Conservation (phyloP, 768 basidiomycete genomes). For the Calocybe cyanea region DNA sequence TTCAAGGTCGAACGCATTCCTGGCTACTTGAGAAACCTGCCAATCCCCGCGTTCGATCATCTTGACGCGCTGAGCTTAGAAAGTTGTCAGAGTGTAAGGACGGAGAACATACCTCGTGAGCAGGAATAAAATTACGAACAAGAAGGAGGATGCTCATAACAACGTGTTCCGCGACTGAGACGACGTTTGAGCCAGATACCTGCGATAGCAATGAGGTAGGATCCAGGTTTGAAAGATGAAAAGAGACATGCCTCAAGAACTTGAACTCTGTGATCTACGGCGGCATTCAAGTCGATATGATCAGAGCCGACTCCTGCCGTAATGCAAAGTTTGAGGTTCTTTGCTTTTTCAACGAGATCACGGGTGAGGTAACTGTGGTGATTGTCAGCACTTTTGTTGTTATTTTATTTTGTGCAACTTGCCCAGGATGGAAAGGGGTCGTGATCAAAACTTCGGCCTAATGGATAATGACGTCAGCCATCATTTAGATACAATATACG, state of each 20-base stretch:
- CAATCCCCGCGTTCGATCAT: slow-evolving; percentile 86
- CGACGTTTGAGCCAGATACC: slow-evolving; percentile 87
- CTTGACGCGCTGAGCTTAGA: no score
- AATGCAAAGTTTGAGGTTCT: slow-evolving; percentile 85
- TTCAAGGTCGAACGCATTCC: slow-evolving; percentile 86
- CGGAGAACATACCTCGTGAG: slow-evolving; percentile 76
- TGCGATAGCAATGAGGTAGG: slow-evolving; percentile 20
- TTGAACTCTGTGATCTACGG: slow-evolving; percentile 74
- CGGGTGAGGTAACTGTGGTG: slow-evolving; percentile 67
- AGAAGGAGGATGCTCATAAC: slow-evolving; percentile 88
- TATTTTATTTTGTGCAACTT: slow-evolving; percentile 6
- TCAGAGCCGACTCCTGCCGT: slow-evolving; percentile 92
- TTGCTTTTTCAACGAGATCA: slow-evolving; percentile 72
- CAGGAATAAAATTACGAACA: slow-evolving; percentile 86
- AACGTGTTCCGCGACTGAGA: slow-evolving; percentile 89
- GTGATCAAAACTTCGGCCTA: slow-evolving; percentile 80
- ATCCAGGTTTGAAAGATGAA: neutral
- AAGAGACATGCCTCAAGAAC: slow-evolving; percentile 55
- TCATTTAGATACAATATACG: slow-evolving; percentile 20
- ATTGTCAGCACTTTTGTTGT: no score
- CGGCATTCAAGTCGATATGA: slow-evolving; percentile 86
- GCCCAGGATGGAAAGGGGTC: slow-evolving; percentile 82
- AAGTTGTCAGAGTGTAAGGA: no score
- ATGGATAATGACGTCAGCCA: slow-evolving; percentile 11
- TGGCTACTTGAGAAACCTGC: slow-evolving; percentile 80